Evolutionary conservation across 805 yeast species (phyloP).

Genomic region (Candida morakotiae): DNA sequence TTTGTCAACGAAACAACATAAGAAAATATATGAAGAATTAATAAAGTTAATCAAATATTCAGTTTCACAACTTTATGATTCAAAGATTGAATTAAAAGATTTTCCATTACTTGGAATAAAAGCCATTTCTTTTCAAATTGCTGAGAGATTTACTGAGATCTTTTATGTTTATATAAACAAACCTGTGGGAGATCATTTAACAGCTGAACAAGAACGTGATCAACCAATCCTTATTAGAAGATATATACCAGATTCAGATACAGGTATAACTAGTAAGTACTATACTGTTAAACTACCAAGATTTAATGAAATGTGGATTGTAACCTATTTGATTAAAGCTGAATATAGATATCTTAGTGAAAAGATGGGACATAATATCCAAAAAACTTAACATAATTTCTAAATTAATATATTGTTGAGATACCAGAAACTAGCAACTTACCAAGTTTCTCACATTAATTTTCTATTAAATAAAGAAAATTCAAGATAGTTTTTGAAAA

Average conservation of each 20-base stretch:
- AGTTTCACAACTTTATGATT: constrained; percentile 1
- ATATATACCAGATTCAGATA: too few species aligned
- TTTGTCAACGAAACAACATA: constrained; percentile 3
- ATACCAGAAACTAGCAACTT: too few species aligned
- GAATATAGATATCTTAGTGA: neutral
- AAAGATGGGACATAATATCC: too few species aligned
- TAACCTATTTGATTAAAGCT: constrained; percentile 7
- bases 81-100: constrained; percentile 8
- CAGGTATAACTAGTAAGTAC: too few species aligned
- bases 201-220: too few species aligned
- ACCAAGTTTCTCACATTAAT: too few species aligned
- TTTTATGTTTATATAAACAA: constrained; percentile 18
- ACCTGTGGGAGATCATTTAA: too few species aligned
- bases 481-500: too few species aligned
- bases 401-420: too few species aligned
- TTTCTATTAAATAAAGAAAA: too few species aligned
- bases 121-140: constrained; percentile 18
- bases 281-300: neutral
- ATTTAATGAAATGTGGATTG: constrained; percentile 9
- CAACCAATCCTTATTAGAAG: too few species aligned
- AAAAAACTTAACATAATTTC: too few species aligned
- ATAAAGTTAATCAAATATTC: neutral
- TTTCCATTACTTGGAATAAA: constrained; percentile 21
- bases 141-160: constrained; percentile 15
- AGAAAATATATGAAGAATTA: constrained; percentile 2